phyloP scores from a whole-genome alignment of 1,139 yeast species.

The Scheffersomyces cryptocercus region DNA sequence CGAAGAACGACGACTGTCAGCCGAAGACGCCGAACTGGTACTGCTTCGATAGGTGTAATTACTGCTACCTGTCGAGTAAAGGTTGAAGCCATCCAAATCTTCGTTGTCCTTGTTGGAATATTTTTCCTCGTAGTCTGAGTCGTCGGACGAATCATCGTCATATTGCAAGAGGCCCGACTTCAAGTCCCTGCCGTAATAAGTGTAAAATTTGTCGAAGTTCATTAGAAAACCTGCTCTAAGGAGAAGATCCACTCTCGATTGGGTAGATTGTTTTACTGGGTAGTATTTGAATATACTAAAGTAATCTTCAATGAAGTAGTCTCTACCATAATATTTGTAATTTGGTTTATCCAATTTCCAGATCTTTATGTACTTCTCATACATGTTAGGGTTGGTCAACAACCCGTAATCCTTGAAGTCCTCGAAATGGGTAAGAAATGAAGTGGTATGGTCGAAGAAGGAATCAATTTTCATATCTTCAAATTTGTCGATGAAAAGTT shows the following conservation, averaged over 20 bases:
- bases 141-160: slow-evolving; percentile 1
- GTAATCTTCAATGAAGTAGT: slow-evolving; percentile 8
- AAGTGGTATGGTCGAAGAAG: slow-evolving; percentile 12
- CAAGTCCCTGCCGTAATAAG: slow-evolving; percentile 3
- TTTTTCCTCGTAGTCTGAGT: neutral
- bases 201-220: slow-evolving; percentile 10
- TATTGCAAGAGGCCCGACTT: slow-evolving; percentile 2
- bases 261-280: slow-evolving; percentile 6
- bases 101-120: neutral
- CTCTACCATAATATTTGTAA: slow-evolving; percentile 9
- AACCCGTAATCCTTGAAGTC: slow-evolving; percentile 1
- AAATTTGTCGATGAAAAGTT: slow-evolving; percentile 19
- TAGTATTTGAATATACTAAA: slow-evolving; percentile 9
- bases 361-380: slow-evolving; percentile 6
- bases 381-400: slow-evolving; percentile 7
- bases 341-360: slow-evolving; percentile 9
- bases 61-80: neutral
- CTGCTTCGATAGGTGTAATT: neutral
- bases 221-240: slow-evolving; percentile 9
- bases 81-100: neutral
- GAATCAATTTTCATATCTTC: slow-evolving; percentile 18
- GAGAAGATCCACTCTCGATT: slow-evolving; percentile 8
- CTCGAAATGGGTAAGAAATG: slow-evolving; percentile 6
- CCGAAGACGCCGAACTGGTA: neutral
- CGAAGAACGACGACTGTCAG: neutral